phyloP scores from a whole-genome alignment of 2,329 filamentous ascomycete genomes.

The Aspergillus ustus region DNA sequence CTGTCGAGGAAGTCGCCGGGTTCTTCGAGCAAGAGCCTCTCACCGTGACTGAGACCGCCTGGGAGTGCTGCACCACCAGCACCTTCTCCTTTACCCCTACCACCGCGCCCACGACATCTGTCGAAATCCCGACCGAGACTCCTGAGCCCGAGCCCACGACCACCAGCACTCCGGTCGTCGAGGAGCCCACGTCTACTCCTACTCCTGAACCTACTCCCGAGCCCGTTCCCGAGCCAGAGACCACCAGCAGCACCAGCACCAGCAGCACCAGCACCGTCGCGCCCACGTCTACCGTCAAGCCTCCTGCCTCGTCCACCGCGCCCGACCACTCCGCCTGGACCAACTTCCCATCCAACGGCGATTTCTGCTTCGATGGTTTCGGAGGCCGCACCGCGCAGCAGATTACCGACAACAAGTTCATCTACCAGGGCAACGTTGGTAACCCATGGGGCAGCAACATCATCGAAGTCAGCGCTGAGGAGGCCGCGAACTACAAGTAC shows the following conservation, averaged over 20 bases:
- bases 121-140: not conserved
- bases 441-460: conserved; percentile 48
- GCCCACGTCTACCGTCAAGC: not conserved
- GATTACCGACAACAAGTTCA: conserved; percentile 23
- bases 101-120: not conserved
- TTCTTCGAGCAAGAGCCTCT: conserved; percentile 25
- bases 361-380: conserved; percentile 34
- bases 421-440: conserved; percentile 43
- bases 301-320: conserved; percentile 2
- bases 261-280: conserved; percentile 12
- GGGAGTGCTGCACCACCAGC: conserved; percentile 13
- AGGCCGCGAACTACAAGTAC: conserved; percentile 43
- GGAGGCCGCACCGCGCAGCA: conserved; percentile 34
- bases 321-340: conserved; percentile 27
- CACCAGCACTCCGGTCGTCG: conserved; percentile 1
- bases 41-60: conserved; percentile 23
- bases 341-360: conserved; percentile 22
- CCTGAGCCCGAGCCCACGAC: conserved; percentile 14
- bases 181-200: conserved; percentile 10
- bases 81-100: not conserved
- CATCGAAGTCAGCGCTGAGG: conserved; percentile 36
- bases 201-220: not conserved
- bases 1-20: conserved; percentile 16
- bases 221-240: not conserved
- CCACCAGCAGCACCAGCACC: conserved; percentile 3